These are phyloP conservation scores for Strigomonas culicis DNA, from an alignment of 208 protist genomes.

Conservation along the genomic window DNA sequence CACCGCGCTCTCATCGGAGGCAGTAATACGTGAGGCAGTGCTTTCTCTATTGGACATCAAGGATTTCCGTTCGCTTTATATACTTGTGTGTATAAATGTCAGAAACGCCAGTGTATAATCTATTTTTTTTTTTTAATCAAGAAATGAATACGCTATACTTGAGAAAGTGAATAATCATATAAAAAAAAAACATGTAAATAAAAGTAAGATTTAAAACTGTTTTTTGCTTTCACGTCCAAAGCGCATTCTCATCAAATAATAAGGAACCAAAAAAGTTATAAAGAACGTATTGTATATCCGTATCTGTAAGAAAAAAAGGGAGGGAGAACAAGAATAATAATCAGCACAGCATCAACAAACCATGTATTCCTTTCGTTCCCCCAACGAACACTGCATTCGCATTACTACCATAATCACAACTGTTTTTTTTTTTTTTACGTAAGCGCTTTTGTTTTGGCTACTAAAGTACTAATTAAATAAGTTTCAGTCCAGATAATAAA, in stretches of 20 bases:
- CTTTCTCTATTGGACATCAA: too few relatives aligned
- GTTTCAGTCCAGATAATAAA: background rate
- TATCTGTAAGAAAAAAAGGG: conserved; percentile 4
- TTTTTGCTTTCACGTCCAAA: too few relatives aligned
- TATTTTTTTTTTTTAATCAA: too few relatives aligned
- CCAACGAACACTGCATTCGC: too few relatives aligned
- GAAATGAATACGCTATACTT: background rate
- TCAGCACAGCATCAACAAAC: background rate
- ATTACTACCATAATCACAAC: too few relatives aligned
- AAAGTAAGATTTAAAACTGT: too few relatives aligned
- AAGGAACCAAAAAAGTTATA: background rate
- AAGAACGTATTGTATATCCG: background rate
- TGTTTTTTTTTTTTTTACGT: too few relatives aligned
- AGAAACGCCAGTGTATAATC: too few relatives aligned
- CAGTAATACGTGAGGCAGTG: too few relatives aligned
- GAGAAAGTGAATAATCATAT: background rate
- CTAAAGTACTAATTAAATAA: conserved; percentile 8
- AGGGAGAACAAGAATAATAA: conserved; percentile 6
- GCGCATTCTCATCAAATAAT: background rate
- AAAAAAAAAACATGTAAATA: conserved; percentile 2
- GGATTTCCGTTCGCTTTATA: too few relatives aligned
- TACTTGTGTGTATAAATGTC: background rate
- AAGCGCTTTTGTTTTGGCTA: too few relatives aligned
- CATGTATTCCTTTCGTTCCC: too few relatives aligned
- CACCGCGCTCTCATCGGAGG: background rate